Evolutionary conservation across 805 yeast genomes (phyloP), one percentile per base, ranked within the genome.

Genomic region (Zygotorulaspora danielsina): DNA sequence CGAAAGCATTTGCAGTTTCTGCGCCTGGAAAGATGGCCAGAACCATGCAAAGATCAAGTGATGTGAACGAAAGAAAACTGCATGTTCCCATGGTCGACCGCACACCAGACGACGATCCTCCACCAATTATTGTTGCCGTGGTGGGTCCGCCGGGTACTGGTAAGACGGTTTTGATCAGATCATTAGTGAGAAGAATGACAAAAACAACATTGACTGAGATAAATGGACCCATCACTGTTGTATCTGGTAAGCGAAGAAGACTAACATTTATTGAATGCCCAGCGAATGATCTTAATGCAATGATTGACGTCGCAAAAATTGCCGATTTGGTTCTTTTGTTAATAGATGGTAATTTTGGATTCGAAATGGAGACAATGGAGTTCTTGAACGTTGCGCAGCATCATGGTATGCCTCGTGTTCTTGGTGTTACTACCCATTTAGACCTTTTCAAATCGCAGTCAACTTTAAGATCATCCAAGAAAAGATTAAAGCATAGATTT

Each of bases 71-170:
- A 62, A 81, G 75, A 57, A 84, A 81, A 57, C 74, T 84, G 57
- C 97, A 93, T 70, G 97, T 89, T 15, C 97, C 98, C 11, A 89
- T 93, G 97, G 83, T 93, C 36, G 95, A 93, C 61, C 73, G 97
- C 51, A 88, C 97, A 0, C 97, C 97, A 0, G 97, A 90, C 41
- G 96, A 90, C 56, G 94, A 86, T 51, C 96, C 97, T 3, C 97
- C 97, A 15, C 99, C 99, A 29, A 82, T 93, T 16, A 80, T 93
- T 41, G 87, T 93, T 17, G 96, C 96, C 0, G 95, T 93, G 6
- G 96, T 93, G 9, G 99, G 99, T 0, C 99, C 99, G 9, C 95
- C 96, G 7, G 99, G 99, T 11, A 93, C 97, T 0, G 99, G 99
- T 49, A 93, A 93, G 59, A 79, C 97, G 11, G 90, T 97, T 0